Base-by-base conservation (phyloP, 2,329 filamentous ascomycete genomes). In the Sporothrix pallida region DNA sequence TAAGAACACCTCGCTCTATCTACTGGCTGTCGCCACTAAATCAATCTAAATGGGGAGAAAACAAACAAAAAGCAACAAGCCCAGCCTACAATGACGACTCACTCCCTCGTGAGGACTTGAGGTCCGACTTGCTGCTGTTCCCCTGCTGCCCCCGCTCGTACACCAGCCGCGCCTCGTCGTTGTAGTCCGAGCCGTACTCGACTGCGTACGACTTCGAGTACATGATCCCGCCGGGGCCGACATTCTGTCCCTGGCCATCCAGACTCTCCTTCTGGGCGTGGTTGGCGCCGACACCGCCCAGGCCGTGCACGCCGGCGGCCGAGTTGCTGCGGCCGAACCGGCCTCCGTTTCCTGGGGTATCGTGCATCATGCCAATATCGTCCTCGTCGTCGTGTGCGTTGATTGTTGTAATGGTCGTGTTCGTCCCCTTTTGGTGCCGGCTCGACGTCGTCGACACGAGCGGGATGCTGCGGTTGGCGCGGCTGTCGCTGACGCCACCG, bases 131-230 rank as follows among this genome's bases (percentile, higher is more conserved):
- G 69, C 58, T 69, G 23, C 23, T 13, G 63, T 58, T 58, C 63
- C 54, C 54, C 52, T 15, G 42, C 37, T 60, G 63, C 20, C 54
- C 26, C 15, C 50, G 69, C 31, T 71, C 58, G 7, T 70, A 70
- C 65, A 76, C 72, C 9, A 76, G 72, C 44, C 73, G 73, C 3
- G 74, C 74, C 67, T 76, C 73, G 72, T 75, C 75, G 23, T 74
- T 50, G 63, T 73, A 73, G n/a, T 73, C 74, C 3, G 69, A 50
- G 62, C 68, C 70, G 73, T 77, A 77, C 73, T 76, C 75, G 13
- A 77, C 73, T 0, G 67, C 56, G 20, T 76, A 77, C 20, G 74
- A 73, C 60, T 74, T 72, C 46, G 72, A 73, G 54, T 71, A 76
- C 23, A 76, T 15, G 13, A 77, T 77, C 23, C 76, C 75, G 46